Percentiles rank a stretch among this genome's conserved stretches.
These are phyloP conservation scores for Lactuca saligna DNA, from an alignment of 129 eudicot species.

Conservation along the genomic window DNA sequence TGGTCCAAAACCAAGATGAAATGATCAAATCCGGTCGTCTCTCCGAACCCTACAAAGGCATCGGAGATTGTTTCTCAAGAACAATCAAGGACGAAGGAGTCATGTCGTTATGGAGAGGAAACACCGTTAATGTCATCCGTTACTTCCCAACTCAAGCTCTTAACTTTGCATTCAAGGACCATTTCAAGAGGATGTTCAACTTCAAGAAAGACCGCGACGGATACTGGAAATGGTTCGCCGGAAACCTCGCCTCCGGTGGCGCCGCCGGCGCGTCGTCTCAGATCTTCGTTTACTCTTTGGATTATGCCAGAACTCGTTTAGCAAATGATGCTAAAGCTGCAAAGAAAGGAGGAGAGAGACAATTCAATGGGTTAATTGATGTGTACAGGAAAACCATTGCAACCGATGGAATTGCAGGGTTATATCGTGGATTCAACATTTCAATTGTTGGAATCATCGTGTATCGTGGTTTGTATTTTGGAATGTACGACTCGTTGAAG, in stretches of 20 bases:
- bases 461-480: conserved; percentile 59
- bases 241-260: conserved; percentile 59
- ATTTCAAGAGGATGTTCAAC: conserved; percentile 40
- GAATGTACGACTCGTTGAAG: conserved; percentile 61
- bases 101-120: conserved; percentile 62
- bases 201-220: conserved; percentile 49
- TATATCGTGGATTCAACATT: conserved; percentile 59
- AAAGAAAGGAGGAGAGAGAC: conserved; percentile 59
- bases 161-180: conserved; percentile 68
- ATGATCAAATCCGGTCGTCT: conserved; percentile 57
- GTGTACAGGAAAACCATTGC: conserved; percentile 54
- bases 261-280: conserved; percentile 63
- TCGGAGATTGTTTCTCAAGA: conserved; percentile 58
- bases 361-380: conserved; percentile 56
- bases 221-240: conserved; percentile 63
- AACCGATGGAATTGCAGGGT: conserved; percentile 54
- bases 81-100: conserved; percentile 53
- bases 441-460: conserved; percentile 62
- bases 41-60: conserved; percentile 56
- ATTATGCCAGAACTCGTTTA: conserved; percentile 67
- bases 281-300: conserved; percentile 57
- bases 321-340: conserved; percentile 13
- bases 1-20: conserved; percentile 70
- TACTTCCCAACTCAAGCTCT: conserved; percentile 73
- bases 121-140: conserved; percentile 58